Base-by-base conservation (phyloP, 345 rosid species). In the Pistacia atlantica region DNA sequence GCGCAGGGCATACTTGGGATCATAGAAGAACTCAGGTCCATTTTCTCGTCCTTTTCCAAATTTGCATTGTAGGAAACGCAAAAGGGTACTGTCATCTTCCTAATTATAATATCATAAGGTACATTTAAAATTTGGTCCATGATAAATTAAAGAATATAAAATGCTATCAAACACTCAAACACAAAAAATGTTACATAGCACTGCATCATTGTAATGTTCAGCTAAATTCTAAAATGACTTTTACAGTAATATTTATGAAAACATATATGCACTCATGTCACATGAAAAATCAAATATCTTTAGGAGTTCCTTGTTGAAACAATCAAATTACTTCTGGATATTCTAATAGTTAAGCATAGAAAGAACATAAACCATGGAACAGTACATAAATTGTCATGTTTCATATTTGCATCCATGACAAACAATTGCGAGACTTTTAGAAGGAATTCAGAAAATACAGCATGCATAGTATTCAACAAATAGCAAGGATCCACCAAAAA, bases 1-100 rank as follows among this genome's bases (percentile, higher is more conserved):
- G 58, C 97, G 99, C 86, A 96, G 84, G 20, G 99, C 99, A 85
- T 91, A 93, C 84, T 93, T 93, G 69, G 99, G 95, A 88, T 96
- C 99, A 64, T 96, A 96, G 79, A 96, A 96, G 87, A 96, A 93
- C 8, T 96, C 97, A 3, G 98, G 99, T 14, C 95, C 91, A 74
- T 86, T 89, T 80, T 96, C 97, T 79, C 74, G 86, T 70, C 97
- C 98, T 91, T 90, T 93, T 71, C 98, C 98, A 81, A 93, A 91
- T 86, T 96, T 96, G 88, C 94, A 92, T 91, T 93, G 98, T 65
- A 96, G 88, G 87, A 96, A 93, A 48, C 95, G 95, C 80, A 93
- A 81, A 78, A 96, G 98, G 65, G 97, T 84, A 78, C 90, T 88
- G 75, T 96, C 98, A 85, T 93, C 98, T 91, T 96, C 99, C 99